Conservation (phyloP, 352 stramenopile species). For the Phytophthora citrophthora region DNA sequence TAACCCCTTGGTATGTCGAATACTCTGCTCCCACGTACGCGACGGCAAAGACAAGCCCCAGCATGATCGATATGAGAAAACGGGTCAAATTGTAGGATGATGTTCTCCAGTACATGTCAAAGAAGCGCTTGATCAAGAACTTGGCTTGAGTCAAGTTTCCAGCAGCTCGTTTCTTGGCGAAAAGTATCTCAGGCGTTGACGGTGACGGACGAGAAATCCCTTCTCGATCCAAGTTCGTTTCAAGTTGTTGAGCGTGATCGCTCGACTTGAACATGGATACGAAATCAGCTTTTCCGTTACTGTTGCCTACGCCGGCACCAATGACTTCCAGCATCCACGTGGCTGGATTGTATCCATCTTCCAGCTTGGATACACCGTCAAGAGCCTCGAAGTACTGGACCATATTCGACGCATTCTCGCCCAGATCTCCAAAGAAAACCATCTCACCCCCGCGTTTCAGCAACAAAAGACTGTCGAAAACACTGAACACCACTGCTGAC, state of each 20-base stretch:
- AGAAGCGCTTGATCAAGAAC: constrained; percentile 57
- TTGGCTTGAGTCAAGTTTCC: constrained; percentile 27
- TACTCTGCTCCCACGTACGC: constrained; percentile 64
- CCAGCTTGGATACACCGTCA: constrained; percentile 40
- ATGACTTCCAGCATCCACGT: constrained; percentile 87
- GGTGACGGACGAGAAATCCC: constrained; percentile 33
- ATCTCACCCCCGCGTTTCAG: constrained; percentile 58
- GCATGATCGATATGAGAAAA: constrained; percentile 59
- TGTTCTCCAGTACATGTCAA: constrained; percentile 83
- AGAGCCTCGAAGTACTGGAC: constrained; percentile 66
- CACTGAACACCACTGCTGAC: constrained; percentile 31
- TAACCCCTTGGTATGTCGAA: constrained; percentile 41
- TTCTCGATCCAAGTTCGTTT: constrained; percentile 39
- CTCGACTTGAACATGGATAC: constrained; percentile 39
- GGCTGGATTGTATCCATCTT: constrained; percentile 77
- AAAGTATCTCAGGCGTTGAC: constrained; percentile 40
- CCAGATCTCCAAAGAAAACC: constrained; percentile 65
- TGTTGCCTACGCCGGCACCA: constrained; percentile 48
- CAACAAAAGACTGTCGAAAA: constrained; percentile 82
- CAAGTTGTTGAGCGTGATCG: constrained; percentile 27
- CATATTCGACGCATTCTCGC: constrained; percentile 38
- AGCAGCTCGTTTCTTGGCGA: constrained; percentile 41
- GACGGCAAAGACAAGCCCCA: constrained; percentile 77
- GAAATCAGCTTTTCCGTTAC: constrained; percentile 21
- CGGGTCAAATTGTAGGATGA: constrained; percentile 40